phyloP scores from a whole-genome alignment of 257 asterid genomes.

The Solanum lycopersicoides region DNA sequence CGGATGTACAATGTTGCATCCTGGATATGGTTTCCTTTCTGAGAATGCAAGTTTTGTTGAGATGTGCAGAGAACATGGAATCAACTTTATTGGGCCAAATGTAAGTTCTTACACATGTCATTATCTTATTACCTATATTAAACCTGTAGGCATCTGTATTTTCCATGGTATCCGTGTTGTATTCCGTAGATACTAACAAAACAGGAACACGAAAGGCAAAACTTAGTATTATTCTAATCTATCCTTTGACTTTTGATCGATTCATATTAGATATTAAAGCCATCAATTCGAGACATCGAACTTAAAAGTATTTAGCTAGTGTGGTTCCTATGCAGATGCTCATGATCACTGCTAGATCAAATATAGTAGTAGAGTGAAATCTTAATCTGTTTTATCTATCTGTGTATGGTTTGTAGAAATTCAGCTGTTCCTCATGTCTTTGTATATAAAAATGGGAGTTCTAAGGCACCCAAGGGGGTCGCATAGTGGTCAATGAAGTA shows the following conservation, averaged over 20 bases:
- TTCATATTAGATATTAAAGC: not conserved
- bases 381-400: not conserved
- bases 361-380: not conserved
- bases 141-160: not conserved
- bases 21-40: conserved; percentile 96
- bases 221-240: not conserved
- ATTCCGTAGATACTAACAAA: not conserved
- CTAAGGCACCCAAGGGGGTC: not conserved
- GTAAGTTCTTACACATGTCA: conserved; percentile 30
- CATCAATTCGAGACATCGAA: not conserved
- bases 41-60: conserved; percentile 95
- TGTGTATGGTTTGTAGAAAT: not conserved
- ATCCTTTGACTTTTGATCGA: not conserved
- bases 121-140: not conserved
- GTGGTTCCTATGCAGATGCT: not conserved
- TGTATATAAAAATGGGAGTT: not conserved
- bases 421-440: not conserved
- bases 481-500: not conserved
- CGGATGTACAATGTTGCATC: conserved; percentile 96
- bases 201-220: not conserved
- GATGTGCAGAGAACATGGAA: conserved; percentile 86
- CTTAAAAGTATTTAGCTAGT: not conserved
- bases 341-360: not conserved
- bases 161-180: not conserved
- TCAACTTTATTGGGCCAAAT: conserved; percentile 95